Conservation (phyloP, 148 eudicot genomes). For the Vaccinium vitisidaea region DNA sequence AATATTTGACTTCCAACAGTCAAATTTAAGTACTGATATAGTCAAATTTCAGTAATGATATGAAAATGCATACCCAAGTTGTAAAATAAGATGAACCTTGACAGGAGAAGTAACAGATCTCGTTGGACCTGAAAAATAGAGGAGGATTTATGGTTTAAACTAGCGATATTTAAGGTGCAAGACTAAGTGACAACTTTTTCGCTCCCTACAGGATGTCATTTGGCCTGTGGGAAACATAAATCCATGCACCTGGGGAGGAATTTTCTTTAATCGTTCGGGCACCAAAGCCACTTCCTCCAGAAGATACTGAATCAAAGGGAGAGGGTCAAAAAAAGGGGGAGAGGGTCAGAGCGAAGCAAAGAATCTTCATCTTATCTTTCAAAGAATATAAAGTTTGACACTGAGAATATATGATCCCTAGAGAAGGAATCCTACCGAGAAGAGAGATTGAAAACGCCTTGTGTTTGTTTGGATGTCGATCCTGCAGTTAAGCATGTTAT, state of each 20-base stretch:
- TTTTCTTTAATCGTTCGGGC: conserved; percentile 59
- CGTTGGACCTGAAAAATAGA: conserved; percentile 64
- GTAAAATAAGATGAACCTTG: conserved; percentile 77
- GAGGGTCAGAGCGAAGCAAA: conserved; percentile 9
- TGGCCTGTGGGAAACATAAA: background rate
- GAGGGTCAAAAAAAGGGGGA: background rate
- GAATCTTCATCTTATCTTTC: background rate
- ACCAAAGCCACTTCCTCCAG: conserved; percentile 75
- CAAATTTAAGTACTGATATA: background rate
- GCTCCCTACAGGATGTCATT: background rate
- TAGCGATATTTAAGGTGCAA: background rate
- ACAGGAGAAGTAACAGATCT: conserved; percentile 82
- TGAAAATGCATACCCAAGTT: conserved; percentile 46
- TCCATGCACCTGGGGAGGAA: conserved; percentile 66
- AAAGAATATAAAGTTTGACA: background rate
- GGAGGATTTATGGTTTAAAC: conserved; percentile 13
- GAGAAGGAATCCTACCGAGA: conserved; percentile 44
- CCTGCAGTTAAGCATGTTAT: conserved; percentile 37
- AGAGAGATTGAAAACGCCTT: conserved; percentile 78
- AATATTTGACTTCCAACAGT: conserved; percentile 7
- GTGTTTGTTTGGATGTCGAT: conserved; percentile 85
- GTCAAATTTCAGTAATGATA: background rate
- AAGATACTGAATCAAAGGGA: conserved; percentile 56
- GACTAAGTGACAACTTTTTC: conserved; percentile 1
- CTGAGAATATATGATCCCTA: background rate